Conservation (phyloP, 495 filamentous ascomycete species). For the Copromyces sp. region DNA sequence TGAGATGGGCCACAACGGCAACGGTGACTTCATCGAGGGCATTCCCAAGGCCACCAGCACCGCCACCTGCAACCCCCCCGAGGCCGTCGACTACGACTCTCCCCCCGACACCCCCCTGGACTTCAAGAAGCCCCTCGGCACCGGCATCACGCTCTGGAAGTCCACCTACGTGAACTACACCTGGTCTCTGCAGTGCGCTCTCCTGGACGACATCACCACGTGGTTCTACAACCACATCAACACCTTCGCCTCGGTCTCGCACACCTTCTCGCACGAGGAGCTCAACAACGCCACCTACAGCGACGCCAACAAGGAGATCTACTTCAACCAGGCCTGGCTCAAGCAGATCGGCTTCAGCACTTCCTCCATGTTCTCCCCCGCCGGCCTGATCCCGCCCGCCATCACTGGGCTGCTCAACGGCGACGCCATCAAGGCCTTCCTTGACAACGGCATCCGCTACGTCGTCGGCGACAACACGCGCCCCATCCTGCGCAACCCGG, state of each 20-base stretch:
- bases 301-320: conserved; percentile 47
- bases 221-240: conserved; percentile 47
- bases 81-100: conserved; percentile 19
- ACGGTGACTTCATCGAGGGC: conserved; percentile 46
- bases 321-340: conserved; percentile 51
- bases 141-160: conserved; percentile 47
- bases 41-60: conserved; percentile 11
- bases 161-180: conserved; percentile 31
- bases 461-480: conserved; percentile 57
- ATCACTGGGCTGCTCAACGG: conserved; percentile 59
- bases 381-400: conserved; percentile 51
- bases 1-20: conserved; percentile 52
- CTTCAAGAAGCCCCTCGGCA: conserved; percentile 48
- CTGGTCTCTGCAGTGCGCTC: conserved; percentile 39
- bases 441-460: conserved; percentile 47
- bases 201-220: conserved; percentile 37
- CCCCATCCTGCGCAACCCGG: conserved; percentile 35
- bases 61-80: conserved; percentile 8
- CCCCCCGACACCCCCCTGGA: conserved; percentile 44
- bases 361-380: conserved; percentile 33
- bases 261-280: conserved; percentile 54
- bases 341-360: conserved; percentile 37
- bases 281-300: conserved; percentile 51
- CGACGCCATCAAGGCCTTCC: conserved; percentile 50
- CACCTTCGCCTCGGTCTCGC: conserved; percentile 46